These are phyloP conservation scores for Furcasterigmium furcatum DNA, from an alignment of 2,329 filamentous ascomycete genomes.

Conservation along the genomic window DNA sequence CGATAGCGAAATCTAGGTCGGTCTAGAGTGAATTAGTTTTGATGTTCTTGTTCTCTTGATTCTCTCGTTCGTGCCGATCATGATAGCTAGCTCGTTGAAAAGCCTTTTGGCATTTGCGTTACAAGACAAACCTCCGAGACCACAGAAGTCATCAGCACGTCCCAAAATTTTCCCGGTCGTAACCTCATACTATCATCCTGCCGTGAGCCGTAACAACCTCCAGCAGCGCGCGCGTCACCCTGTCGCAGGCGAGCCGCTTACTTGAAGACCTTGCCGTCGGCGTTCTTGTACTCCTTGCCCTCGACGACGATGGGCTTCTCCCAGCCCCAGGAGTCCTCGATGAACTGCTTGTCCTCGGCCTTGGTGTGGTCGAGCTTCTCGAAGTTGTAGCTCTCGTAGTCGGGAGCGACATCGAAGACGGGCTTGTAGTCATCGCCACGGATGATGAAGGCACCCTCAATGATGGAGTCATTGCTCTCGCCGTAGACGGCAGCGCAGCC, in stretches of 20 bases:
- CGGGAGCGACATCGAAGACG: slow-evolving; percentile 95
- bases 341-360: slow-evolving; percentile 77
- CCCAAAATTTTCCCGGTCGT: slow-evolving; percentile 13
- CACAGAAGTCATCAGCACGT: slow-evolving; percentile 4
- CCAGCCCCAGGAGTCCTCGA: slow-evolving; percentile 89
- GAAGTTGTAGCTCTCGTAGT: slow-evolving; percentile 96
- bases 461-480: slow-evolving; percentile 80
- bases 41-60: neutral
- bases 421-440: slow-evolving; percentile 83
- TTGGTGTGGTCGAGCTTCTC: slow-evolving; percentile 91
- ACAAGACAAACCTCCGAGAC: neutral
- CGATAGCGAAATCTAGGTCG: too few relatives aligned
- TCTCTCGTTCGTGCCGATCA: neutral
- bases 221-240: slow-evolving; percentile 8
- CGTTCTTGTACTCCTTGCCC: slow-evolving; percentile 87
- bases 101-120: neutral
- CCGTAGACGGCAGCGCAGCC: slow-evolving; percentile 88
- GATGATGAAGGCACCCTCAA: slow-evolving; percentile 91
- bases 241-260: slow-evolving; percentile 46
- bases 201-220: slow-evolving; percentile 28
- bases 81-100: neutral
- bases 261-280: slow-evolving; percentile 98
- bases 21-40: neutral
- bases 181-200: slow-evolving; percentile 22
- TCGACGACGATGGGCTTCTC: slow-evolving; percentile 77